phyloP scores from a whole-genome alignment of 768 basidiomycete species.

The Phylloporus sp. region DNA sequence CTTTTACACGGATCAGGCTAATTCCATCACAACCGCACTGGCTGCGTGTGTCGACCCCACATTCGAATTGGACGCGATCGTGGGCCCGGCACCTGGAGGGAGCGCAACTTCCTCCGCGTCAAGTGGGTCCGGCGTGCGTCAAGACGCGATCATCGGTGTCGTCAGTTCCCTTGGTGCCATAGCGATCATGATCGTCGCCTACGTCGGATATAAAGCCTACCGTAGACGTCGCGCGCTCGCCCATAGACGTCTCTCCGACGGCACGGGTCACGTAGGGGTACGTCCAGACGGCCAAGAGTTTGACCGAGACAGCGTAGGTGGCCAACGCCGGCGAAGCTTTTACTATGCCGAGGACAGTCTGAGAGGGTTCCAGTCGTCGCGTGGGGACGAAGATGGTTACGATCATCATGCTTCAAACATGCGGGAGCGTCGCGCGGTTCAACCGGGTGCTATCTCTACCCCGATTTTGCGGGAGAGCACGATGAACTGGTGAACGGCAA shows the following conservation, averaged over 20 bases:
- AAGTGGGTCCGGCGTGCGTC: constrained; percentile 40
- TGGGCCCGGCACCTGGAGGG: constrained; percentile 33
- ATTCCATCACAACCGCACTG: constrained; percentile 46
- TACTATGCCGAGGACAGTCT: constrained; percentile 85
- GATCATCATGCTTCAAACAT: constrained; percentile 34
- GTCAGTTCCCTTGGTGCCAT: constrained; percentile 78
- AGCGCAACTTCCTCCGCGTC: constrained; percentile 17
- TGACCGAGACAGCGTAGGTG: constrained; percentile 72
- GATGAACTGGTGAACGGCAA: constrained; percentile 66
- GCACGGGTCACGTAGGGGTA: constrained; percentile 34
- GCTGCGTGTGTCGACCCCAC: constrained; percentile 68
- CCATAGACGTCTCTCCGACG: constrained; percentile 69
- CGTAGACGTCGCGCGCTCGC: constrained; percentile 63
- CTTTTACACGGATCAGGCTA: constrained; percentile 55
- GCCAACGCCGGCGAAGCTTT: constrained; percentile 69
- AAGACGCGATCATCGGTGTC: constrained; percentile 89
- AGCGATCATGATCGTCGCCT: constrained; percentile 64
- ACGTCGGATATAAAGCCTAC: constrained; percentile 65
- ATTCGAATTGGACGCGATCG: constrained; percentile 50
- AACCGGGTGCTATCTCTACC: constrained; percentile 63
- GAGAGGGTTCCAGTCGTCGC: constrained; percentile 47
- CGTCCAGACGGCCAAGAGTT: constrained; percentile 67
- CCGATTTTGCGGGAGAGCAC: constrained; percentile 78
- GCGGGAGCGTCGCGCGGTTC: constrained; percentile 56
- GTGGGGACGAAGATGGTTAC: constrained; percentile 34